phyloP scores from a whole-genome alignment of 169 alveolate genomes.

The Plasmodium reichenowi region DNA sequence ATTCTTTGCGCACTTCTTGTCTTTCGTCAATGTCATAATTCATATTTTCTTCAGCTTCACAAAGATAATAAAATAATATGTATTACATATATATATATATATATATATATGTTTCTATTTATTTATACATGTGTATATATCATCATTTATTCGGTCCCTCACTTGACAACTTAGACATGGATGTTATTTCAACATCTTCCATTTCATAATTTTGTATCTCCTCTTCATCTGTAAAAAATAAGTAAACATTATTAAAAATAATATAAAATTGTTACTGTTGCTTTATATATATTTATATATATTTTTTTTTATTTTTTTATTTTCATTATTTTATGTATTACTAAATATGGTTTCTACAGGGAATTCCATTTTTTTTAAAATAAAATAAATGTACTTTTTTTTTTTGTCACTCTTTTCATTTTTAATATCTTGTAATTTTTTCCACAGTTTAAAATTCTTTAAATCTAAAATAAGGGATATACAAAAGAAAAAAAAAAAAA shows the following conservation, averaged over 20 bases:
- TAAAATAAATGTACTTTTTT: conserved; percentile 37
- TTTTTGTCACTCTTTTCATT: conserved; percentile 66
- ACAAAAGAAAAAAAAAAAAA: too few relatives aligned
- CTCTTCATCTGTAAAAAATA: conserved; percentile 14
- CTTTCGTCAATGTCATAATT: conserved; percentile 52
- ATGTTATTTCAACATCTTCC: conserved; percentile 47
- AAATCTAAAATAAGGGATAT: conserved; percentile 11
- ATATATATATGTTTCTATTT: conserved; percentile 9
- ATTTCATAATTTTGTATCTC: conserved; percentile 35
- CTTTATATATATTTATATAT: background rate
- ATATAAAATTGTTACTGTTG: background rate
- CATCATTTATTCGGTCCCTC: background rate
- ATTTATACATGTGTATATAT: background rate
- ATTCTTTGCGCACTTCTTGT: conserved; percentile 67
- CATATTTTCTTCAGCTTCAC: conserved; percentile 46
- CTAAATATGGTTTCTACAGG: conserved; percentile 53
- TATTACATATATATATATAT: background rate
- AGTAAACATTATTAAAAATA: background rate
- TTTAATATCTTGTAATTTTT: conserved; percentile 63
- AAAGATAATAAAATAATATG: background rate
- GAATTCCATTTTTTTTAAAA: conserved; percentile 56
- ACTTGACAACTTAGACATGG: conserved; percentile 65
- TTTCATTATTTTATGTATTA: background rate
- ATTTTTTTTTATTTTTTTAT: background rate
- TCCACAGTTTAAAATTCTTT: conserved; percentile 63